phyloP scores from a whole-genome alignment of 139 green algal genomes.

The Yamagishiella unicocca region DNA sequence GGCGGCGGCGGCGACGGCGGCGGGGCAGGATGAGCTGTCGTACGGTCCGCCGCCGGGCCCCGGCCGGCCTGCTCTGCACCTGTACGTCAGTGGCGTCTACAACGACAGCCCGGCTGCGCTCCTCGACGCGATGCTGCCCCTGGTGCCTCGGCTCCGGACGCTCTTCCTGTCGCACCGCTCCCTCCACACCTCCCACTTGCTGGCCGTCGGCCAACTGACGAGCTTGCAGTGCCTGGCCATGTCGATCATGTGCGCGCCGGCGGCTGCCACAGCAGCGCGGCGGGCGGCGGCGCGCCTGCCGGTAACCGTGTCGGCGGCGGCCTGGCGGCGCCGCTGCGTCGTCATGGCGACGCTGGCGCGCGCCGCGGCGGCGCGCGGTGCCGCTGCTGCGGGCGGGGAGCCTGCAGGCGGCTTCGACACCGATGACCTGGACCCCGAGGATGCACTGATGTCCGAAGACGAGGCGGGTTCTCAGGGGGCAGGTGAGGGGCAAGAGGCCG shows the following conservation, averaged over 20 bases:
- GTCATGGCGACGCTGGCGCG: not conserved
- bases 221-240: conserved; percentile 15
- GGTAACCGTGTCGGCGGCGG: not conserved
- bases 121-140: conserved; percentile 19
- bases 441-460: not conserved
- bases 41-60: conserved; percentile 15
- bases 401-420: not conserved
- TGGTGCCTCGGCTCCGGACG: not conserved
- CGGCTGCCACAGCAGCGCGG: not conserved
- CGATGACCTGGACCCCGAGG: not conserved
- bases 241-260: not conserved
- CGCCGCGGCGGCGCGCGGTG: too few relatives aligned
- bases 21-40: too few relatives aligned
- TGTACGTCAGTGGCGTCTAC: not conserved
- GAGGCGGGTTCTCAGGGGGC: not conserved
- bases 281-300: not conserved
- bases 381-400: not conserved
- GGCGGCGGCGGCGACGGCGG: too few relatives aligned
- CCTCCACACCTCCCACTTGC: not conserved
- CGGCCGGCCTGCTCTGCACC: conserved; percentile 9
- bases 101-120: not conserved
- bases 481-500: not conserved
- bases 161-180: not conserved
- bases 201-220: not conserved
- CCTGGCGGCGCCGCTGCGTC: not conserved